These are phyloP conservation scores for Microdochium paspali DNA, from an alignment of 2,329 filamentous ascomycete species.

Conservation along the genomic window DNA sequence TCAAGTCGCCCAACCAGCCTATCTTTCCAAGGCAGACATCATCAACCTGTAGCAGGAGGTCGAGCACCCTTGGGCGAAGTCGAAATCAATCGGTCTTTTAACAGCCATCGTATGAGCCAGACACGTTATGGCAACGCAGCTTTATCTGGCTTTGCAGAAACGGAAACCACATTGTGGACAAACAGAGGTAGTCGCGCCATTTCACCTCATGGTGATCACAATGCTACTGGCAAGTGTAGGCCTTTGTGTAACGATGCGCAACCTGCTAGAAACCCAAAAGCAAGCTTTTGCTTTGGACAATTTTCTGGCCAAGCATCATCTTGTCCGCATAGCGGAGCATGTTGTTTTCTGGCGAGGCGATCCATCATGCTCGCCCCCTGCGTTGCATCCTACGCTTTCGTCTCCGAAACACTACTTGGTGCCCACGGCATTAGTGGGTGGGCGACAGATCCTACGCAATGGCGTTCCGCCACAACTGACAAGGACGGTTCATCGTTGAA, in stretches of 20 bases:
- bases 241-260: constrained; percentile 1
- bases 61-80: not conserved
- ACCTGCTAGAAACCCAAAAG: constrained; percentile 4
- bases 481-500: too few relatives aligned
- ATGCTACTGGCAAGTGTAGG: too few relatives aligned
- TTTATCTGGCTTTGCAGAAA: not conserved
- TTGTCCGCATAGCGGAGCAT: constrained; percentile 21
- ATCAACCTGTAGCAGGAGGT: not conserved
- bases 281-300: not conserved
- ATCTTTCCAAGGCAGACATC: not conserved
- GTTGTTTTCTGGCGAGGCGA: constrained; percentile 27
- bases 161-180: not conserved
- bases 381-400: constrained; percentile 23
- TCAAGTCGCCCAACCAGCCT: not conserved
- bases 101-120: not conserved
- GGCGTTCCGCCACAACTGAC: constrained; percentile 17
- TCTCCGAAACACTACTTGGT: constrained; percentile 27
- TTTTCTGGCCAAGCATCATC: not conserved
- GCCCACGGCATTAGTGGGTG: constrained; percentile 28
- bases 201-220: too few relatives aligned
- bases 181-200: too few relatives aligned
- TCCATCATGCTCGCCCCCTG: constrained; percentile 31
- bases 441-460: not conserved
- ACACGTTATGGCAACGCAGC: not conserved
- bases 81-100: not conserved